These are phyloP conservation scores for Tetracladium setigerum DNA, from an alignment of 495 filamentous ascomycete genomes.

Conservation along the genomic window DNA sequence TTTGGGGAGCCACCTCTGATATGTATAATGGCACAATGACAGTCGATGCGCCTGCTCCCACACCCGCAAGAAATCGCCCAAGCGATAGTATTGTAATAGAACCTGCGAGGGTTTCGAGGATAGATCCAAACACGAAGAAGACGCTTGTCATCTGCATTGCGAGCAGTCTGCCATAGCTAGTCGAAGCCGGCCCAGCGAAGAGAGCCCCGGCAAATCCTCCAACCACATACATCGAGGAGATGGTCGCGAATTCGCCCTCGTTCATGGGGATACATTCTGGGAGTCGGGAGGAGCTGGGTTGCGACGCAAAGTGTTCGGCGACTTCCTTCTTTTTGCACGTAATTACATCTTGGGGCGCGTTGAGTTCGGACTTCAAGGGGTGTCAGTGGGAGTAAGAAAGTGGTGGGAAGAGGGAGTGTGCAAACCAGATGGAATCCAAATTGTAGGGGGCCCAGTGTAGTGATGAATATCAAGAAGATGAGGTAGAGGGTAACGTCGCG, in stretches of 20 bases:
- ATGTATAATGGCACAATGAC: conserved; percentile 97
- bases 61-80: conserved; percentile 71
- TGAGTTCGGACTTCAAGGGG: conserved; percentile 71
- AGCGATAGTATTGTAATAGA: conserved; percentile 59
- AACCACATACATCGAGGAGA: conserved; percentile 85
- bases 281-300: conserved; percentile 29
- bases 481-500: conserved; percentile 55
- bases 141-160: conserved; percentile 65
- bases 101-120: conserved; percentile 61
- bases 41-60: conserved; percentile 78
- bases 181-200: conserved; percentile 63
- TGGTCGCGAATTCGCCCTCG: conserved; percentile 64
- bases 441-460: conserved; percentile 73
- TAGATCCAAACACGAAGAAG: conserved; percentile 69
- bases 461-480: conserved; percentile 51
- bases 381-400: neutral
- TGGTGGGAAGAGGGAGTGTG: conserved; percentile 3
- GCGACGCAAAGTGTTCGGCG: conserved; percentile 21
- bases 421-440: conserved; percentile 91
- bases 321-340: conserved; percentile 64
- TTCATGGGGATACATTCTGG: conserved; percentile 82
- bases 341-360: conserved; percentile 85
- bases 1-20: conserved; percentile 79
- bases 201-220: conserved; percentile 84
- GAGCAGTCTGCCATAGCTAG: conserved; percentile 61